Percentiles rank a stretch among this genome's conserved stretches.
Evolutionary conservation across 305 asterid genomes (phyloP).

Genomic region (Andrographis paniculata): DNA sequence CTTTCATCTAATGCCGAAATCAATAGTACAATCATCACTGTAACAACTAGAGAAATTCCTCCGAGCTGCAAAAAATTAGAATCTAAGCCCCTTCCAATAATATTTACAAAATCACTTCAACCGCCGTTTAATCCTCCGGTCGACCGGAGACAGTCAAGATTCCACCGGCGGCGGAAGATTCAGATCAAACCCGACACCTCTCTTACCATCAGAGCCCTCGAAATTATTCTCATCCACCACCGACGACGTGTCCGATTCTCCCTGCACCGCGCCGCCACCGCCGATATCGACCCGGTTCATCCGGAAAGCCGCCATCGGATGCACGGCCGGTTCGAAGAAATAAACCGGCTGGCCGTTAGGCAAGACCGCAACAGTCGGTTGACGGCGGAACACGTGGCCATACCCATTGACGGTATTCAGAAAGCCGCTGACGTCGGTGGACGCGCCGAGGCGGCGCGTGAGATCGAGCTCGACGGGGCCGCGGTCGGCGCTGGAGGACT

Average conservation of each 20-base stretch:
- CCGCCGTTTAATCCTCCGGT: too few species aligned
- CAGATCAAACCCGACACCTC: constrained; percentile 61
- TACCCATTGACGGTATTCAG: constrained; percentile 3
- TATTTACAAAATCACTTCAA: too few species aligned
- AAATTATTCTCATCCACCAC: constrained; percentile 58
- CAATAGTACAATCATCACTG: too few species aligned
- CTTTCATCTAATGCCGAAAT: too few species aligned
- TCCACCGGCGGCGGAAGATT: constrained; percentile 69
- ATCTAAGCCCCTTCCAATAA: too few species aligned
- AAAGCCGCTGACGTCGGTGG: too few species aligned
- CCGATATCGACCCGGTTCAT: constrained; percentile 12
- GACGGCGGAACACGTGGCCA: constrained; percentile 33
- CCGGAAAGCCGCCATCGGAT: constrained; percentile 22
- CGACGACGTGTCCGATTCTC: constrained; percentile 66
- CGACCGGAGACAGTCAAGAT: too few species aligned
- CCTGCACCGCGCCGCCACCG: constrained; percentile 31
- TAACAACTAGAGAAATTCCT: too few species aligned
- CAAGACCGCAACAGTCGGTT: constrained; percentile 49
- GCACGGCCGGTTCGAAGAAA: constrained; percentile 29
- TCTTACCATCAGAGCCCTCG: constrained; percentile 31
- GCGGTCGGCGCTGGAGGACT: constrained; percentile 47
- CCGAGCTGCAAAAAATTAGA: too few species aligned
- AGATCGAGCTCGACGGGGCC: constrained; percentile 47
- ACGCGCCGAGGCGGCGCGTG: constrained; percentile 69
- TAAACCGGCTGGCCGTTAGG: constrained; percentile 56